These are phyloP conservation scores for Neopestalotiopsis rosae DNA, from an alignment of 2,329 filamentous ascomycete genomes.

Conservation along the genomic window DNA sequence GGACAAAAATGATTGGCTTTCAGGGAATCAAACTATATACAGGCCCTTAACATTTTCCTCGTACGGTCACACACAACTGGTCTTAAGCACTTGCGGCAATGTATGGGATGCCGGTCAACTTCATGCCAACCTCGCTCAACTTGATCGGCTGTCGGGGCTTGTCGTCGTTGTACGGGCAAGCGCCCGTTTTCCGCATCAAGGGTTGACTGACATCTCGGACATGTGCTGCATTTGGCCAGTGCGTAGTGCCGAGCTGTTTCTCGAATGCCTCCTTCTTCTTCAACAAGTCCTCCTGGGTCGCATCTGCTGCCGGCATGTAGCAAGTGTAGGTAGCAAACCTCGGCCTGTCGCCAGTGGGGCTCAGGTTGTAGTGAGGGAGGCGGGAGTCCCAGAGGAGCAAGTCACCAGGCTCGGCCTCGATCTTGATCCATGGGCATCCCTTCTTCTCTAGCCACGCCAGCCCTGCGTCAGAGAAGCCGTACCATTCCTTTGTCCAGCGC, in stretches of 20 bases:
- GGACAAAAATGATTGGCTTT: neutral
- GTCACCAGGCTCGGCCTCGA: slow-evolving; percentile 48
- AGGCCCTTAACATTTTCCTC: neutral
- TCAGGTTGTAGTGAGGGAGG: slow-evolving; percentile 47
- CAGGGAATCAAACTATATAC: neutral
- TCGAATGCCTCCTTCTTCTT: slow-evolving; percentile 49
- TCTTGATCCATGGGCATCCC: slow-evolving; percentile 40
- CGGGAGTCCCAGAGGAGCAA: slow-evolving; percentile 43
- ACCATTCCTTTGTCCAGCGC: slow-evolving; percentile 41
- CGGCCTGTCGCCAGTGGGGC: slow-evolving; percentile 34
- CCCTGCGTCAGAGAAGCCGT: slow-evolving; percentile 40
- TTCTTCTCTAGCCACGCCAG: slow-evolving; percentile 42
- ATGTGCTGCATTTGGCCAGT: slow-evolving; percentile 44
- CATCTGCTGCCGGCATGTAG: slow-evolving; percentile 45
- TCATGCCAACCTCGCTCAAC: slow-evolving; percentile 47
- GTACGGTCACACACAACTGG: neutral
- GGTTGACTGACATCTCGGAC: slow-evolving; percentile 22
- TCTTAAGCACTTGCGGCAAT: slow-evolving; percentile 21
- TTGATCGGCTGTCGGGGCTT: slow-evolving; percentile 44
- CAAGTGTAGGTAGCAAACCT: slow-evolving; percentile 45
- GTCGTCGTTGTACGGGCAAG: slow-evolving; percentile 33
- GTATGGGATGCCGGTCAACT: slow-evolving; percentile 54
- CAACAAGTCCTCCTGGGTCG: slow-evolving; percentile 44
- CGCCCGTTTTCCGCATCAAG: slow-evolving; percentile 26
- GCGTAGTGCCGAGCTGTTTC: slow-evolving; percentile 43